Percentiles rank a stretch among this genome's conserved stretches.
phyloP scores from a whole-genome alignment of 306 rosid genomes.

The Mimosa bimucronata region DNA sequence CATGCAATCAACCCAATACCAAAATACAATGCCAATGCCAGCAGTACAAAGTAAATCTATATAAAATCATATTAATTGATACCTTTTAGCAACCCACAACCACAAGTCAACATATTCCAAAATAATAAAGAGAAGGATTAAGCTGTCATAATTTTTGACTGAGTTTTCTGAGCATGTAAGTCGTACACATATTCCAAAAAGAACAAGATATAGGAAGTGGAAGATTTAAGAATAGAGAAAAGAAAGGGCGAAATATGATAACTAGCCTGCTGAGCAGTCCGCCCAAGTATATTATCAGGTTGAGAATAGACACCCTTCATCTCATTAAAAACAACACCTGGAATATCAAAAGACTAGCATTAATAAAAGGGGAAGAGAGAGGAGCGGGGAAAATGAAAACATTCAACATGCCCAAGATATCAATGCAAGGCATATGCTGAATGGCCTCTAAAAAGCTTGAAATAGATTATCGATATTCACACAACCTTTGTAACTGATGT shows the following conservation, averaged over 20 bases:
- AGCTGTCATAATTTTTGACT: background rate
- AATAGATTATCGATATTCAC: conserved; percentile 2
- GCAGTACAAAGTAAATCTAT: background rate
- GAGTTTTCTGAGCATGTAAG: conserved; percentile 14
- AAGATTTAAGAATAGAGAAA: background rate
- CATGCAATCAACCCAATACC: background rate
- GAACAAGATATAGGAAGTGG: conserved; percentile 6
- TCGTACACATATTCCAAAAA: conserved; percentile 11
- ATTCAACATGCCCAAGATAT: conserved; percentile 8
- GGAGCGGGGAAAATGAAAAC: background rate
- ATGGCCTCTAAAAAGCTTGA: background rate
- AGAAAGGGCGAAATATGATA: conserved; percentile 21
- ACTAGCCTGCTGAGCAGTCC: conserved; percentile 90
- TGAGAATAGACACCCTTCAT: conserved; percentile 99
- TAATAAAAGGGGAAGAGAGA: conserved; percentile 13
- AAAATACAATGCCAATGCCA: background rate
- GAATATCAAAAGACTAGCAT: conserved; percentile 33
- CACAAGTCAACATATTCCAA: background rate
- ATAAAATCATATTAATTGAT: conserved; percentile 13
- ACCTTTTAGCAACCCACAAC: background rate
- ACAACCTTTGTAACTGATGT: conserved; percentile 83
- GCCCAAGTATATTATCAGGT: conserved; percentile 89
- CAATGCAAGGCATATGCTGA: background rate
- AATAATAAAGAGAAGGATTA: conserved; percentile 11
- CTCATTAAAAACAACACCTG: conserved; percentile 98